These are phyloP conservation scores for Cyberlindnera sargentensis DNA, from an alignment of 805 yeast species.

Conservation along the genomic window DNA sequence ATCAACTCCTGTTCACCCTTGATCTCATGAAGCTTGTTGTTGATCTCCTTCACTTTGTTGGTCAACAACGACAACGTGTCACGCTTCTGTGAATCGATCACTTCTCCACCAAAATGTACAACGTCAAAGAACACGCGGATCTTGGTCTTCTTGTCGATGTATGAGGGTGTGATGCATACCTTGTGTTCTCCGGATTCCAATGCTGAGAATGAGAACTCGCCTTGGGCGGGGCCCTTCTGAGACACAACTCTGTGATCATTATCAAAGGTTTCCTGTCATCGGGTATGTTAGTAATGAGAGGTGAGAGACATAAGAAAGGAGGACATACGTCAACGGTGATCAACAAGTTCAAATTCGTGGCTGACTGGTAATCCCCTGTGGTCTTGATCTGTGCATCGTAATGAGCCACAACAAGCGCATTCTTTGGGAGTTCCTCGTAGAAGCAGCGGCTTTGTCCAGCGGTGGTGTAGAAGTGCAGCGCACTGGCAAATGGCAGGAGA, in stretches of 20 bases:
- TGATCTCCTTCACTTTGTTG: conserved; percentile 49
- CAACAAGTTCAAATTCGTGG: conserved; percentile 51
- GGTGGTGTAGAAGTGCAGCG: conserved; percentile 67
- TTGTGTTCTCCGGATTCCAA: conserved; percentile 80
- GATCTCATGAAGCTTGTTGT: conserved; percentile 49
- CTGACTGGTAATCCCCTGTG: conserved; percentile 41
- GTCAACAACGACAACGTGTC: conserved; percentile 46
- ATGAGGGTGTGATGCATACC: conserved; percentile 62
- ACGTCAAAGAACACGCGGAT: conserved; percentile 73
- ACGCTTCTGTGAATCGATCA: conserved; percentile 55
- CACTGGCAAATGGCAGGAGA: conserved; percentile 6
- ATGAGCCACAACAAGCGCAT: conserved; percentile 74
- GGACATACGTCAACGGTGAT: conserved; percentile 57
- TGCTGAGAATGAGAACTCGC: conserved; percentile 77
- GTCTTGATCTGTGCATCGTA: conserved; percentile 62
- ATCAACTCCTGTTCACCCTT: conserved; percentile 60
- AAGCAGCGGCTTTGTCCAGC: conserved; percentile 79
- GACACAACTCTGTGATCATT: conserved; percentile 69
- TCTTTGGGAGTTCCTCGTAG: conserved; percentile 69
- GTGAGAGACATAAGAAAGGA: neutral
- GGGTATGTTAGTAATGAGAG: conserved; percentile 9
- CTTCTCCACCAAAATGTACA: conserved; percentile 57
- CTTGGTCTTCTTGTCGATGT: conserved; percentile 33
- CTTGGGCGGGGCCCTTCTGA: conserved; percentile 53
- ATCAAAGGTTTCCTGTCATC: conserved; percentile 62